phyloP scores from a whole-genome alignment of 768 basidiomycete species.

The Coprinopsis marcescibilis region DNA sequence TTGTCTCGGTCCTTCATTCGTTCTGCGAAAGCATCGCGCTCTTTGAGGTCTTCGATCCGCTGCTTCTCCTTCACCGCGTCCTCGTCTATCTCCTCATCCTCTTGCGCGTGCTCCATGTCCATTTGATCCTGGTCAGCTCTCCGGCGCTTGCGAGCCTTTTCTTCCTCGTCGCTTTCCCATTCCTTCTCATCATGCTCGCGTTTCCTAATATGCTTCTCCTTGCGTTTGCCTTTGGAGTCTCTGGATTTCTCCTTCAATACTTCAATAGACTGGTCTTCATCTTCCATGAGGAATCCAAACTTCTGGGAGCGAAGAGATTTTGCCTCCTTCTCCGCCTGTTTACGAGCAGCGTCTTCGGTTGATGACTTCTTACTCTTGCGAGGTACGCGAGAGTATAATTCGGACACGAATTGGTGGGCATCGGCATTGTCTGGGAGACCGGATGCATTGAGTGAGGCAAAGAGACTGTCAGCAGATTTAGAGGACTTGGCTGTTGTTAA shows the following conservation, averaged over 20 bases:
- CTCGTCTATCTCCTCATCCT: constrained; percentile 47
- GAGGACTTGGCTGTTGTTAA: constrained; percentile 63
- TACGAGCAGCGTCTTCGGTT: constrained; percentile 38
- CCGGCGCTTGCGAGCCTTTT: no score
- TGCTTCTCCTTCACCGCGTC: constrained; percentile 66
- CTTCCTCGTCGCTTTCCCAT: constrained; percentile 43
- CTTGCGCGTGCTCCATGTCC: constrained; percentile 7
- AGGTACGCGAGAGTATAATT: constrained; percentile 74
- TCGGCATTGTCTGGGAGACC: constrained; percentile 81
- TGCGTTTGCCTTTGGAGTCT: constrained; percentile 35
- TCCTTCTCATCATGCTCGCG: constrained; percentile 95
- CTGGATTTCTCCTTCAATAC: constrained; percentile 39
- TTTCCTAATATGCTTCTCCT: constrained; percentile 73
- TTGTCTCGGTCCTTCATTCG: constrained; percentile 78
- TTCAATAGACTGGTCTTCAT: constrained; percentile 45
- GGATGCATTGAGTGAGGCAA: constrained; percentile 63
- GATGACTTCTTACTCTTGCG: constrained; percentile 69
- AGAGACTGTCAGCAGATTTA: constrained; percentile 76
- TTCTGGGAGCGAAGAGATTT: constrained; percentile 64
- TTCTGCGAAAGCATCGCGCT: constrained; percentile 91
- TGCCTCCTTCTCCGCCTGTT: constrained; percentile 71
- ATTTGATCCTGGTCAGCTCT: neutral
- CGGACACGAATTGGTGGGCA: constrained; percentile 71
- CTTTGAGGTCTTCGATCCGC: constrained; percentile 70
- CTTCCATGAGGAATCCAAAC: constrained; percentile 82